Evolutionary conservation across 164 flowering plant species (phyloP).

Genomic region (Chimonanthus salicifolius): DNA sequence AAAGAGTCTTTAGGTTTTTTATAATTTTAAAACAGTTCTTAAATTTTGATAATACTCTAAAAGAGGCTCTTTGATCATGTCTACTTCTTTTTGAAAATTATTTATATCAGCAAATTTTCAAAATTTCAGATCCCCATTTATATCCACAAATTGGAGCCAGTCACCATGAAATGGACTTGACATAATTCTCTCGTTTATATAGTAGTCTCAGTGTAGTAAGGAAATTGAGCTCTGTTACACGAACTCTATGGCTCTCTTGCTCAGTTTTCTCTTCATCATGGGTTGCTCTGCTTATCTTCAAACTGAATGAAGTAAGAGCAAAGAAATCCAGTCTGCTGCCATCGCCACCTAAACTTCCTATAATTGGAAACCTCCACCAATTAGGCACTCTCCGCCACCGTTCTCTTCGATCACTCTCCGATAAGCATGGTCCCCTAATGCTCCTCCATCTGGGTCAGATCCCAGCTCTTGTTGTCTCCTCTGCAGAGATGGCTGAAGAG

Average conservation of each 20-base stretch:
- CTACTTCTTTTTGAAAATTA: too few species aligned
- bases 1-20: too few species aligned
- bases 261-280: background rate
- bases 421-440: conserved; percentile 3
- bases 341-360: conserved; percentile 3
- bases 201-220: too few species aligned
- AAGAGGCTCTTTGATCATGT: too few species aligned
- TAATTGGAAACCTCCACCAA: conserved; percentile 1
- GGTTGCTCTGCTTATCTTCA: background rate
- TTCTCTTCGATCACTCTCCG: background rate
- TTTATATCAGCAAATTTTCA: too few species aligned
- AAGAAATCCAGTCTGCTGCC: background rate
- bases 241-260: background rate
- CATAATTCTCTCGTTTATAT: too few species aligned
- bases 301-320: background rate
- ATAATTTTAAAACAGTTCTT: too few species aligned
- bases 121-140: too few species aligned
- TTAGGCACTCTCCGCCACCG: background rate
- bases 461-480: background rate
- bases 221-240: too few species aligned
- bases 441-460: background rate
- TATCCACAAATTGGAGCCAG: too few species aligned
- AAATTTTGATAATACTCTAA: too few species aligned
- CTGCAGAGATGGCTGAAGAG: conserved; percentile 2
- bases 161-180: too few species aligned